Conservation (phyloP, 139 green algal species). For the Choricystis sp. region DNA sequence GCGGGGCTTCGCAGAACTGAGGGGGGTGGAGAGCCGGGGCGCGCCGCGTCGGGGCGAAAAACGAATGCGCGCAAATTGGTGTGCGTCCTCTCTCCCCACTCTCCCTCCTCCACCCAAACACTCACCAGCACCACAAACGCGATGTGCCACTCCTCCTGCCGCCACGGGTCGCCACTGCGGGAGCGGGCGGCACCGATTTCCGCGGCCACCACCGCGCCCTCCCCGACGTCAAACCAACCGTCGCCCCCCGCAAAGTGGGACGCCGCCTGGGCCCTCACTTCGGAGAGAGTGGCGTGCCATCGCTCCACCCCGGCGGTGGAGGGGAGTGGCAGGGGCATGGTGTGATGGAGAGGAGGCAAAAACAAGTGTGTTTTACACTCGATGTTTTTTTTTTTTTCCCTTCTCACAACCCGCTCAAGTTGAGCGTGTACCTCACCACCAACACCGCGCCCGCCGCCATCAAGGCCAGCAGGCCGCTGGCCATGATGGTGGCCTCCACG, state of each 20-base stretch:
- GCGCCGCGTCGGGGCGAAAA: no score
- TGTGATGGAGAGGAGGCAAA: no score
- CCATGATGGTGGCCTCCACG: conserved; percentile 77
- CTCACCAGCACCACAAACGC: background rate
- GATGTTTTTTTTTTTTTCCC: background rate
- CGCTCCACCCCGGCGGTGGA: background rate
- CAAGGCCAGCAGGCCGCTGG: conserved; percentile 71
- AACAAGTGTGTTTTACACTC: no score
- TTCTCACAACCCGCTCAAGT: conserved; percentile 4
- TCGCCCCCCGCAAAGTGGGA: no score
- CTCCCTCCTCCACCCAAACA: no score
- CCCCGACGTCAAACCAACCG: background rate
- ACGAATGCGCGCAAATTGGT: no score
- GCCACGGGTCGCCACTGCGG: background rate
- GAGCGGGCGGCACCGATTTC: background rate
- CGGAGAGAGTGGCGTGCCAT: background rate
- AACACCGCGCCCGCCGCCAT: conserved; percentile 59
- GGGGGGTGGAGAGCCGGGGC: no score
- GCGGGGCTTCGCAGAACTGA: background rate
- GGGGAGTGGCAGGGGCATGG: no score
- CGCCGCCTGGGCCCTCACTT: background rate
- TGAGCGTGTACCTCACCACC: conserved; percentile 67
- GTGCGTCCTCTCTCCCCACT: no score
- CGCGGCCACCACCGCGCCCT: background rate
- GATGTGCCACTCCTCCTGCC: background rate